Percentiles rank a stretch among this genome's conserved stretches.
These are phyloP conservation scores for Hamamelis virginiana DNA, from an alignment of 164 flowering plant genomes.

Conservation along the genomic window DNA sequence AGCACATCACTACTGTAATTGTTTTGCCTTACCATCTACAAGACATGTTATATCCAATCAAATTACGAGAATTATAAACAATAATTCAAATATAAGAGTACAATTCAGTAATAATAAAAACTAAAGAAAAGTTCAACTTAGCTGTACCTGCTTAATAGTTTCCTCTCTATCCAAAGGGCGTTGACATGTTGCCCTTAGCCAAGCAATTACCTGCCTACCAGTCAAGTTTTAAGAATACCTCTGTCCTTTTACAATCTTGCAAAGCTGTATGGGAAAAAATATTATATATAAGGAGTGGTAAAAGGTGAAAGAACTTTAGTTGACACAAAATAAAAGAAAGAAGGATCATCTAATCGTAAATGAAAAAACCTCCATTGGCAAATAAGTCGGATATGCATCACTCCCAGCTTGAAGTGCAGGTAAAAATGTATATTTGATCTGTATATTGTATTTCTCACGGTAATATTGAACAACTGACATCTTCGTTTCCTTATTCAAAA, in stretches of 20 bases:
- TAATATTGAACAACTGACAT: constrained; percentile 42
- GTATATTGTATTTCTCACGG: constrained; percentile 28
- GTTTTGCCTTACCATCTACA: constrained; percentile 48
- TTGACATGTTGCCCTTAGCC: constrained; percentile 65
- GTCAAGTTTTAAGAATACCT: too few relatives aligned
- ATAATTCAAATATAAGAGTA: too few relatives aligned
- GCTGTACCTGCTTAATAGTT: constrained; percentile 33
- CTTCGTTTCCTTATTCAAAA: constrained; percentile 13
- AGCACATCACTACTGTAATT: constrained; percentile 25
- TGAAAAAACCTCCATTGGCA: constrained; percentile 56
- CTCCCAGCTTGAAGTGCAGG: constrained; percentile 52
- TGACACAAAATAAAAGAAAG: not conserved
- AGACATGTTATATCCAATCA: too few relatives aligned
- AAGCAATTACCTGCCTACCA: constrained; percentile 59
- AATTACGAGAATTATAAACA: not conserved
- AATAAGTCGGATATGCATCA: constrained; percentile 31
- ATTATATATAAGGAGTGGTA: too few relatives aligned
- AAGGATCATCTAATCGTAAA: not conserved
- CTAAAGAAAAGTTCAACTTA: not conserved
- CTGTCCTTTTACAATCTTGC: too few relatives aligned
- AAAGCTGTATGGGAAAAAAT: too few relatives aligned
- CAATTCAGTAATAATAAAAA: not conserved
- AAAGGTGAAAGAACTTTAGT: not conserved
- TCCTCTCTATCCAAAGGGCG: constrained; percentile 50
- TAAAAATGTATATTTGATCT: constrained; percentile 15